A percentile compares a stretch with the other conserved stretches of the same genome.
Conservation (phyloP, 352 stramenopile species). For the Globisporangium solare region DNA sequence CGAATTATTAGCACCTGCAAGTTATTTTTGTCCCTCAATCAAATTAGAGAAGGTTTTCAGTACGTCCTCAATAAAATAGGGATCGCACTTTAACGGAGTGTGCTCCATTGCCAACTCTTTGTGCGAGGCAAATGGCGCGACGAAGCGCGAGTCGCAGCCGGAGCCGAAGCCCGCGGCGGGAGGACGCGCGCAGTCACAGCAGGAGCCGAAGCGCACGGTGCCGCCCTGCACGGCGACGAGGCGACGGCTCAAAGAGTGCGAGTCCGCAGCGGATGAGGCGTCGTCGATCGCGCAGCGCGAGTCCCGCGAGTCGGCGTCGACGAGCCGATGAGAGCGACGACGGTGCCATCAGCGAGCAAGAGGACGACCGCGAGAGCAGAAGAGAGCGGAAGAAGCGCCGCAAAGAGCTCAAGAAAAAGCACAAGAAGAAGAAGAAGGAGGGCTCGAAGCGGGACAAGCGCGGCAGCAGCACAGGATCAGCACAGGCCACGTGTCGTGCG, state of each 20-base stretch:
- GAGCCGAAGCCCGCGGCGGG: not conserved
- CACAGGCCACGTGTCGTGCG: not conserved
- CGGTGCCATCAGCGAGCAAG: not conserved
- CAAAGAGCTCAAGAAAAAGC: slow-evolving; percentile 29
- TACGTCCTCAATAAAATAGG: too few species aligned
- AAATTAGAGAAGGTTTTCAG: not conserved
- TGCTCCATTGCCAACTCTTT: not conserved
- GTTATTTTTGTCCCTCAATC: too few species aligned
- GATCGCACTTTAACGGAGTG: not conserved
- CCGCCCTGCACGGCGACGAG: not conserved
- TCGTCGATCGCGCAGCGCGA: too few species aligned
- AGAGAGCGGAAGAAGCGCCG: slow-evolving; percentile 16
- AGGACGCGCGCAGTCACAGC: slow-evolving; percentile 11
- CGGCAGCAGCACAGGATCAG: not conserved
- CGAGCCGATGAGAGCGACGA: too few species aligned
- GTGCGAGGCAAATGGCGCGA: slow-evolving; percentile 4
- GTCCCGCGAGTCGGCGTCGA: too few species aligned
- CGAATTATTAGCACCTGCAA: too few species aligned
- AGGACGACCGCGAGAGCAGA: slow-evolving; percentile 5
- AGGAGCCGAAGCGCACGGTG: not conserved
- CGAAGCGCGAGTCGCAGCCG: slow-evolving; percentile 4
- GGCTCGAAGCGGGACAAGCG: not conserved
- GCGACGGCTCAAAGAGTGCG: too few species aligned
- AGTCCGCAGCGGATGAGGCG: too few species aligned
- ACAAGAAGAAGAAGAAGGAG: slow-evolving; percentile 21